phyloP scores from a whole-genome alignment of 768 basidiomycete species.

The Mycena crocata region DNA sequence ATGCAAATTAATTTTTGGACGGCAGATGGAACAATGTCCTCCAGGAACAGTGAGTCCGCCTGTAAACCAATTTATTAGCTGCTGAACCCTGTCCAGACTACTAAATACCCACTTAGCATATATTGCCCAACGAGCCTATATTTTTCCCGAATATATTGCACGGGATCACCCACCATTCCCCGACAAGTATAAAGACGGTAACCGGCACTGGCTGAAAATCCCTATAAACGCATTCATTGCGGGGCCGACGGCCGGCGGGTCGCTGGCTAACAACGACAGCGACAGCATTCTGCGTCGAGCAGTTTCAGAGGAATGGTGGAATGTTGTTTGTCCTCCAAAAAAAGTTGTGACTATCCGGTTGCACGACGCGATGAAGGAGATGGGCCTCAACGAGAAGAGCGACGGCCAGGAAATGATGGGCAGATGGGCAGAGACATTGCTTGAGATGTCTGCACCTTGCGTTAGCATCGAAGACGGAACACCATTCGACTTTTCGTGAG shows the following conservation, averaged over 20 bases:
- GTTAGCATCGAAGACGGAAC: conserved; percentile 5
- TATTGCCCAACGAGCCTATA: conserved; percentile 7
- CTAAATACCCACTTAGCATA: conserved; percentile 27
- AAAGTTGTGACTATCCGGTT: conserved; percentile 1
- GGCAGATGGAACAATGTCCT: no score
- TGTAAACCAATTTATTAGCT: no score
- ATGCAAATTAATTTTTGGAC: no score
- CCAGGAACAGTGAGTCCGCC: no score
- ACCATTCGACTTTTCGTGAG: conserved; percentile 19
- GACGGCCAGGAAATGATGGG: conserved; percentile 4
- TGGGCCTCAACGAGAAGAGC: neutral
- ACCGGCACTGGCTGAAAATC: conserved; percentile 11
- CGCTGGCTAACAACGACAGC: neutral
- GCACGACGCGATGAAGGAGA: neutral
- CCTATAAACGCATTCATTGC: conserved; percentile 28
- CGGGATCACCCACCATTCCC: conserved; percentile 27
- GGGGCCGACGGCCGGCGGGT: conserved; percentile 23
- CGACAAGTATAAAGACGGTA: conserved; percentile 17
- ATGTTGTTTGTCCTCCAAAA: neutral
- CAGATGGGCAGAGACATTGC: conserved; percentile 15
- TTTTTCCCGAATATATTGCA: conserved; percentile 19
- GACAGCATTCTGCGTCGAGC: neutral
- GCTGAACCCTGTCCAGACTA: neutral
- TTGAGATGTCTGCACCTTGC: neutral
- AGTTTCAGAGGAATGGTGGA: conserved; percentile 14